A percentile compares a stretch with the other conserved stretches of the same genome.
phyloP scores from a whole-genome alignment of 352 stramenopile species.

The Phytophthora sansomeana region DNA sequence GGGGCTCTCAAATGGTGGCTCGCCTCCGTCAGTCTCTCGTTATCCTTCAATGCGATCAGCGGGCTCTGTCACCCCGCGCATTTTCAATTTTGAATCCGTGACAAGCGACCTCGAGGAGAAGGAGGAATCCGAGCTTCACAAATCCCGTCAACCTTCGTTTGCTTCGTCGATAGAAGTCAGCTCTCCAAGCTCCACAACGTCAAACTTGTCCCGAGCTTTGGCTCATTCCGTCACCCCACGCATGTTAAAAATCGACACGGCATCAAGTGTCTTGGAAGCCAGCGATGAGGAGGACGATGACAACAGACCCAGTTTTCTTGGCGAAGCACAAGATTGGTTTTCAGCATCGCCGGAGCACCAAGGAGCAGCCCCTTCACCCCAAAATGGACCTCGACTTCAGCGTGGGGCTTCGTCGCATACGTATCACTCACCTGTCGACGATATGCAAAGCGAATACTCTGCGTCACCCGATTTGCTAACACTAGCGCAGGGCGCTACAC shows the following conservation, averaged over 20 bases:
- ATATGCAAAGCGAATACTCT: slow-evolving; percentile 21
- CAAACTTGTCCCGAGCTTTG: slow-evolving; percentile 9
- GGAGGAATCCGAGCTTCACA: not conserved
- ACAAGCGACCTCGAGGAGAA: slow-evolving; percentile 8
- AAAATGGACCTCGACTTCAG: slow-evolving; percentile 9
- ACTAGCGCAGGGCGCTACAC: slow-evolving; percentile 11
- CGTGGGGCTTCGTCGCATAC: slow-evolving; percentile 16
- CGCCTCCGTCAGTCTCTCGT: slow-evolving; percentile 1
- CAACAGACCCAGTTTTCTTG: slow-evolving; percentile 12
- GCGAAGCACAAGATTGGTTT: slow-evolving; percentile 29
- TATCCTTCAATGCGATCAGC: slow-evolving; percentile 17
- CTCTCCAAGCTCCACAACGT: slow-evolving; percentile 6
- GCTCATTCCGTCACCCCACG: slow-evolving; percentile 11
- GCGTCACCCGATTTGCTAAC: slow-evolving; percentile 27
- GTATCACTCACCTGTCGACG: slow-evolving; percentile 15
- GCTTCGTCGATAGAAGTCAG: slow-evolving; percentile 9
- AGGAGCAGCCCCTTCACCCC: slow-evolving; percentile 18
- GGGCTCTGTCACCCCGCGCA: slow-evolving; percentile 25
- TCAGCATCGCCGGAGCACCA: slow-evolving; percentile 24
- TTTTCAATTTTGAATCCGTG: slow-evolving; percentile 57
- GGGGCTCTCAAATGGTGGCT: slow-evolving; percentile 8
- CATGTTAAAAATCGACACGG: slow-evolving; percentile 41
- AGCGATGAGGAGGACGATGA: not conserved
- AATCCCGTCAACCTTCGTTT: not conserved
- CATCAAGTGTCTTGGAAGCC: slow-evolving; percentile 12